Conservation (phyloP, 345 rosid species). For the Rhizophora mangle region DNA sequence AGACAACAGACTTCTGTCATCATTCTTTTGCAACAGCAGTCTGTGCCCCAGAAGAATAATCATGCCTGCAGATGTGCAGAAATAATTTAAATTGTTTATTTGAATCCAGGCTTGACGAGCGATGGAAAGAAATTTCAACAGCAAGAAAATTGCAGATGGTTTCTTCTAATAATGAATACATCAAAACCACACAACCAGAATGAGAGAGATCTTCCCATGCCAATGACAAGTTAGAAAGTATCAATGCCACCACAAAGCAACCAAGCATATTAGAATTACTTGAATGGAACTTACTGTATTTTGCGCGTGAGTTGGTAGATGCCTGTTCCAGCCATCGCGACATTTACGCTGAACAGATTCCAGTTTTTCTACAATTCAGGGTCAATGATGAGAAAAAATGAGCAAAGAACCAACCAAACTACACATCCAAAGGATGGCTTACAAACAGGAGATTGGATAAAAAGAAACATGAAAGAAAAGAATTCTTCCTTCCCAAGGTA, state of each 20-base stretch:
- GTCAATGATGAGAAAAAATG: constrained; percentile 4
- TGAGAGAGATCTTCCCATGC: not conserved
- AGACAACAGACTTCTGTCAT: constrained; percentile 27
- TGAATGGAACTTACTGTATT: constrained; percentile 48
- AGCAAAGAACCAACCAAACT: constrained; percentile 4
- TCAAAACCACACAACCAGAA: not conserved
- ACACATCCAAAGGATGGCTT: not conserved
- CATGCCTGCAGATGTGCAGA: constrained; percentile 49
- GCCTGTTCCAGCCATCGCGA: constrained; percentile 86
- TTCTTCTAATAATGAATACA: not conserved
- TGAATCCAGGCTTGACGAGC: not conserved
- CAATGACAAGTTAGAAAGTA: not conserved
- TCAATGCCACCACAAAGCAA: not conserved
- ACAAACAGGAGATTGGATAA: not conserved
- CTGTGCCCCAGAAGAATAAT: constrained; percentile 47
- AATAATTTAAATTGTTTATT: not conserved
- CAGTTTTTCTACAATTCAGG: constrained; percentile 72
- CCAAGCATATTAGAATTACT: not conserved
- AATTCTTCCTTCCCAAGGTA: not conserved
- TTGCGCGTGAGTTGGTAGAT: constrained; percentile 81
- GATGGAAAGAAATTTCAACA: not conserved
- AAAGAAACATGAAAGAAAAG: not conserved
- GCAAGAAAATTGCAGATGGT: not conserved
- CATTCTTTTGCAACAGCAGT: constrained; percentile 47
- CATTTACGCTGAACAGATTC: constrained; percentile 85